phyloP scores from a whole-genome alignment of 768 basidiomycete genomes.

The Coprinopsis marcescibilis region DNA sequence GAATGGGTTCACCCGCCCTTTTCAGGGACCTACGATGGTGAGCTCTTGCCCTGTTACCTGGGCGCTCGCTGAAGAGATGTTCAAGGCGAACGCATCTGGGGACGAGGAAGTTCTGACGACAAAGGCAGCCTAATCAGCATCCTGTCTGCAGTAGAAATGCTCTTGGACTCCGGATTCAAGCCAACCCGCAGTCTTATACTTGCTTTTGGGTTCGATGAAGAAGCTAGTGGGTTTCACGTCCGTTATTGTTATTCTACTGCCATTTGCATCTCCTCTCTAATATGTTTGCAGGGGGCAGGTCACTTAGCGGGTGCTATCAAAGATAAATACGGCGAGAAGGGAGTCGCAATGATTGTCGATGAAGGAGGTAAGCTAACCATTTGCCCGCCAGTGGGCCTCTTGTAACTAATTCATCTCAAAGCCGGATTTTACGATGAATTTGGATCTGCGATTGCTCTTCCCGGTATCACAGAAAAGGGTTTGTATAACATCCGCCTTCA shows the following conservation, averaged over 20 bases:
- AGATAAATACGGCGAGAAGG: conserved; percentile 19
- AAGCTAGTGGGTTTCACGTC: conserved; percentile 24
- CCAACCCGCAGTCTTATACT: conserved; percentile 24
- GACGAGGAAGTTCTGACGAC: conserved; percentile 25
- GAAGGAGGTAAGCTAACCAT: conserved; percentile 22
- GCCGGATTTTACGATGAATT: conserved; percentile 18
- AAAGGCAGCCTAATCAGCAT: conserved; percentile 10
- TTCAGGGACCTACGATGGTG: conserved; percentile 16
- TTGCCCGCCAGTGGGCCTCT: background rate
- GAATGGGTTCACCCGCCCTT: conserved; percentile 26
- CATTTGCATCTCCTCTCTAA: background rate
- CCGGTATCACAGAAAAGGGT: conserved; percentile 29
- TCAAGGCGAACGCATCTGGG: conserved; percentile 25
- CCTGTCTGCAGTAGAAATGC: conserved; percentile 21
- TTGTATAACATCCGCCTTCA: conserved; percentile 21
- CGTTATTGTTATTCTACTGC: background rate
- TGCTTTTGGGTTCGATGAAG: conserved; percentile 29
- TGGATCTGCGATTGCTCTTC: conserved; percentile 23
- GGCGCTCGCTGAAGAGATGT: background rate
- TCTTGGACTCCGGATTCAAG: conserved; percentile 19
- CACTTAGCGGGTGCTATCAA: conserved; percentile 22
- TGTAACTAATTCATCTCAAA: background rate
- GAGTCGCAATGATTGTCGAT: conserved; percentile 28
- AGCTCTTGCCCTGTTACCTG: background rate
- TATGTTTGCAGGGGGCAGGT: conserved; percentile 13